Evolutionary conservation across 2,329 filamentous ascomycete species (phyloP), one percentile per base, ranked within the genome.

Genomic region (Fusarium robinianum): DNA sequence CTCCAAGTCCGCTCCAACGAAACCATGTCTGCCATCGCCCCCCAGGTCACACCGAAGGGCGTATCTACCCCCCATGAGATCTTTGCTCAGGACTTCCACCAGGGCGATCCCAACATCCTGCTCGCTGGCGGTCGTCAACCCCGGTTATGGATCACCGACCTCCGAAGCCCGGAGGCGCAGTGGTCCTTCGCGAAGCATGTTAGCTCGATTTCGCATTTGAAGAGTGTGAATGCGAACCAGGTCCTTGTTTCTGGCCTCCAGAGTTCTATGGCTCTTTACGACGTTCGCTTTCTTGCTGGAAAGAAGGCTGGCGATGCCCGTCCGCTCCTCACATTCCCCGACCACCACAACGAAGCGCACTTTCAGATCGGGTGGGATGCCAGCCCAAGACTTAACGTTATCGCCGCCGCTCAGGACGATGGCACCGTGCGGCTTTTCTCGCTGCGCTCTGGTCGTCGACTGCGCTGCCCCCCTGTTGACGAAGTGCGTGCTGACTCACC

Each of bases 351-450:
- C 57, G 59, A 61, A 0, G 73, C 74, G 1, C 71, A 73, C 29
- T 62, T 74, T 27, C 62, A 73, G 12, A 68, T 77, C 8, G 81
- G 80, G 1, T 73, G 82, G 53, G 79, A 80, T 38, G 70, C 77
- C 5, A 70, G 75, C 43, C 33, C 63, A 0, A 67, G 69, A n/a
- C 61, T 72, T 6, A 77, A 76, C 9, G 53, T 79, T 16, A 72
- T 80, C 5, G 80, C 80, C 0, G 75, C 79, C 0, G 78, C 76
- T 1, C 77, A 80, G 32, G 74, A 78, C 25, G 69, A 77, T 33
- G 73, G 72, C 8, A 71, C 63, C 0, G 65, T 82, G 0, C 68
- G 57, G 2, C 52, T 82, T 9, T 81, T 79, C 53, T 80, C 78
- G 7, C 58, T 79, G 6, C 55, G 52, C 6, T 74, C 72, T 3